These are phyloP conservation scores for Tinospora cordifolia DNA, from an alignment of 164 flowering plant genomes.

Conservation along the genomic window DNA sequence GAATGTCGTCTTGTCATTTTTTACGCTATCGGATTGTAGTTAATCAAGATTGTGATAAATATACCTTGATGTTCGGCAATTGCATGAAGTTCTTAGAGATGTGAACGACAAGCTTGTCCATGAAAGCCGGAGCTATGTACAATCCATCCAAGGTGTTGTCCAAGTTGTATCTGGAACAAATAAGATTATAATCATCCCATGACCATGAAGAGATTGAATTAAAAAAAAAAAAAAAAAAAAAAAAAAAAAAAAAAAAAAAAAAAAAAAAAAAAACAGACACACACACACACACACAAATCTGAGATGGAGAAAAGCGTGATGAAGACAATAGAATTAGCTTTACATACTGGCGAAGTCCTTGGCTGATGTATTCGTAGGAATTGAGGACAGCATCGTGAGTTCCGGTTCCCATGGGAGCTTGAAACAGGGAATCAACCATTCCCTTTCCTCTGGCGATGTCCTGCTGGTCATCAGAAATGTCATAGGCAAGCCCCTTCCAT, in stretches of 20 bases:
- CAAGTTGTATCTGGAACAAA: conserved; percentile 28
- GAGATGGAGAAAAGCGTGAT: too few relatives aligned
- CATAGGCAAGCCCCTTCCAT: conserved; percentile 47
- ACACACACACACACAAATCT: too few relatives aligned
- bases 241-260: too few relatives aligned
- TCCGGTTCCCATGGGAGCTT: conserved; percentile 41
- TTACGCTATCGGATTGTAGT: too few relatives aligned
- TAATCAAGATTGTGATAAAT: too few relatives aligned
- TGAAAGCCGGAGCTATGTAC: conserved; percentile 60
- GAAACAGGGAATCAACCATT: conserved; percentile 51
- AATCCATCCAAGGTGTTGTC: conserved; percentile 50
- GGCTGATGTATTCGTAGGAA: conserved; percentile 47
- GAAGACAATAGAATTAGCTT: too few relatives aligned
- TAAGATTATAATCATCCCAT: background rate
- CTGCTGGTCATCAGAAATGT: conserved; percentile 54
- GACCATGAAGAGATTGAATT: background rate
- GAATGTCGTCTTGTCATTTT: too few relatives aligned
- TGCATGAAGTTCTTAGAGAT: conserved; percentile 48
- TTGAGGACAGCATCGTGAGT: conserved; percentile 48
- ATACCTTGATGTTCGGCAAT: conserved; percentile 55
- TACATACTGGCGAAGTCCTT: conserved; percentile 47
- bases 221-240: too few relatives aligned
- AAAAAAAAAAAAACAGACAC: background rate
- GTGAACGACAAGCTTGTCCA: conserved; percentile 63
- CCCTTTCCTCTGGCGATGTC: conserved; percentile 60